These are phyloP conservation scores for Diaporthe sp. DNA, from an alignment of 2,329 filamentous ascomycete species.

Conservation along the genomic window DNA sequence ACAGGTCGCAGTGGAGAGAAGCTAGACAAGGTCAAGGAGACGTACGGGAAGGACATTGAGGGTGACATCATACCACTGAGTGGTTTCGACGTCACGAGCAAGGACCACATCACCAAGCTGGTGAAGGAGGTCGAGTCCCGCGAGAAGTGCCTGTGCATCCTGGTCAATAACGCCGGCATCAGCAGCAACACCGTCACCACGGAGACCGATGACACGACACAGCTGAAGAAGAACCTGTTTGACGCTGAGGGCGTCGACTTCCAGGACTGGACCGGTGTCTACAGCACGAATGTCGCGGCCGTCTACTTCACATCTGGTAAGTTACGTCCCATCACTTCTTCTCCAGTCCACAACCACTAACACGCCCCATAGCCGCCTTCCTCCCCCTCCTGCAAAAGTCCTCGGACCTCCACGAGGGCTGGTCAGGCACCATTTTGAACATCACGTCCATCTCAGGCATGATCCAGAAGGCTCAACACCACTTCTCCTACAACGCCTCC, in stretches of 20 bases:
- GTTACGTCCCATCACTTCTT: too few species aligned
- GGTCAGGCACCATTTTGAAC: conserved; percentile 74
- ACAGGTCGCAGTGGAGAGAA: conserved; percentile 75
- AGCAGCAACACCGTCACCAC: conserved; percentile 69
- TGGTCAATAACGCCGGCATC: conserved; percentile 78
- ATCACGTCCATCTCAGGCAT: conserved; percentile 77
- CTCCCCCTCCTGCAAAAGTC: conserved; percentile 71
- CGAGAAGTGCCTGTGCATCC: conserved; percentile 72
- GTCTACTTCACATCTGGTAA: conserved; percentile 68
- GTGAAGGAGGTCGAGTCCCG: conserved; percentile 68
- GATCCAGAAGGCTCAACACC: conserved; percentile 73
- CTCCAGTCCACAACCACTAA: too few species aligned
- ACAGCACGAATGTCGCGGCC: conserved; percentile 81
- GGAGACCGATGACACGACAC: conserved; percentile 63
- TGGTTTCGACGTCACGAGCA: conserved; percentile 71
- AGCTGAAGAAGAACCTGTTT: conserved; percentile 75
- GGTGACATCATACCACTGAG: conserved; percentile 72
- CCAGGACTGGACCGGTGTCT: conserved; percentile 79
- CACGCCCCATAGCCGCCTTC: conserved; percentile 60
- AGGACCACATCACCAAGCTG: conserved; percentile 70
- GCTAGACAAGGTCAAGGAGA: conserved; percentile 70
- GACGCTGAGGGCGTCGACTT: conserved; percentile 70
- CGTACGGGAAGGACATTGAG: conserved; percentile 65
- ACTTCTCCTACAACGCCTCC: conserved; percentile 74
- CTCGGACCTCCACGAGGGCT: conserved; percentile 57